Base-by-base conservation (phyloP, 1,284 basidiomycete species). In the Calocybe gambosa region DNA sequence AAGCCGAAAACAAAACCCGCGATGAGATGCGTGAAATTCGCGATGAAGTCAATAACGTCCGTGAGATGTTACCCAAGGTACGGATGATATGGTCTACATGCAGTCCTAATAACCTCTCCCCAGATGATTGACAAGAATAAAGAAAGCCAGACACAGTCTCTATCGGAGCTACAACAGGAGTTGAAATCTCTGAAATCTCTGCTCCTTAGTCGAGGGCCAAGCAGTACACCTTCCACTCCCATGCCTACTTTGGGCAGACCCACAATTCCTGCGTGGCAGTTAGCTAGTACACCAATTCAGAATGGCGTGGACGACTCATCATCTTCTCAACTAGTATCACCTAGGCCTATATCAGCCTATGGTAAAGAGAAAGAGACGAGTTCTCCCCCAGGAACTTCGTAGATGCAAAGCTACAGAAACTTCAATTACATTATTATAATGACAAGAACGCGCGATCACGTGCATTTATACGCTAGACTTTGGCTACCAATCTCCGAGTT, bases 51-150 rank as follows among this genome's bases (percentile, higher is more conserved):
- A 89, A 90, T 55, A 88, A 83, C 49, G 82, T 98, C 49, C 82
- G 88, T 34, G 91, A 94, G 51, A 87, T 94, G 78, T 69, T 99
- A 9, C 93, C 93, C 3, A 91, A 88, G 78, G 93, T 92, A 54
- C 25, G 66, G 44, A 31, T 23, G 31, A 41, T 48, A 8, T 26
- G 34, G 33, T 45, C 28, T 46, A 3, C 31, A 34, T 15, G 4
- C 31, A 16, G 31, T 8, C n/a, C n/a, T 34, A 15, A 34, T 16
- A 16, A n/a, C 31, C 31, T 15, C n/a, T 5, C 47, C 13, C 15
- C 56, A 95, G 90, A 88, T 98, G 85, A 86, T 98, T 50, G 91
- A 96, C 51, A 94, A 92, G 69, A 91, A 90, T 62, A 89, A 92
- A 59, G 86, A 93, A 49, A 76, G 75, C 23, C 89, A 93, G 62